A percentile compares a stretch with the other conserved stretches of the same genome.
phyloP scores from a whole-genome alignment of 1,284 basidiomycete species.

The Chondrostereum purpureum region DNA sequence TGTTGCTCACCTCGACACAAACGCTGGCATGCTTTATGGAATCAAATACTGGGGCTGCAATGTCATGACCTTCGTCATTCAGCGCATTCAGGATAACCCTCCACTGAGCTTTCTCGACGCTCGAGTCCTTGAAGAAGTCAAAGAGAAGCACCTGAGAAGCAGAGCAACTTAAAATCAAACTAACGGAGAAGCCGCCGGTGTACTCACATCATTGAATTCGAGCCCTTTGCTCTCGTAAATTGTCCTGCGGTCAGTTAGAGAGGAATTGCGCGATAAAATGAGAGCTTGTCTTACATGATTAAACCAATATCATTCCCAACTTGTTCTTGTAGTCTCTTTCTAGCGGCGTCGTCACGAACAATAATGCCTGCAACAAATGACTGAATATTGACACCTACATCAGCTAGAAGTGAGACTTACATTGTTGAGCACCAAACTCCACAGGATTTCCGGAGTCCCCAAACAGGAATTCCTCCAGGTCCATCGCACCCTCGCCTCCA shows the following conservation, averaged over 20 bases:
- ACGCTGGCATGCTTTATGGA: conserved; percentile 47
- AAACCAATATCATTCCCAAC: conserved; percentile 54
- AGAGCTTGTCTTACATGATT: conserved; percentile 40
- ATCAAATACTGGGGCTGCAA: conserved; percentile 44
- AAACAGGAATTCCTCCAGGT: conserved; percentile 54
- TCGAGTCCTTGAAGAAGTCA: conserved; percentile 66
- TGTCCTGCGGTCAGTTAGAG: conserved; percentile 36
- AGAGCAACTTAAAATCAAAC: no score
- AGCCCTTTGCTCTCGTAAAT: conserved; percentile 70
- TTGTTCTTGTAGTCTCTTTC: conserved; percentile 40
- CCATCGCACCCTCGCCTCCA: conserved; percentile 43
- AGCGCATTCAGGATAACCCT: conserved; percentile 48
- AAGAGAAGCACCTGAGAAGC: conserved; percentile 56
- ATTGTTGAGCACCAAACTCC: conserved; percentile 66
- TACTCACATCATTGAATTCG: conserved; percentile 62
- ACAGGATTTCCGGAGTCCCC: conserved; percentile 43
- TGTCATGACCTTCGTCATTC: conserved; percentile 16
- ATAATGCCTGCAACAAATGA: conserved; percentile 45
- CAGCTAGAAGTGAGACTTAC: conserved; percentile 25
- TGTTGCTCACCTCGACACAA: conserved; percentile 50
- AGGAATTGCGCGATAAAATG: conserved; percentile 4
- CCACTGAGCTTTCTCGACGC: conserved; percentile 46
- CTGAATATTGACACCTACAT: conserved; percentile 1
- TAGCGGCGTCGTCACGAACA: conserved; percentile 54
- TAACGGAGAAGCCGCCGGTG: no score